Evolutionary conservation across 305 asterid genomes (phyloP), one percentile per base, ranked within the genome.

Genomic region (Ilex paraguariensis): DNA sequence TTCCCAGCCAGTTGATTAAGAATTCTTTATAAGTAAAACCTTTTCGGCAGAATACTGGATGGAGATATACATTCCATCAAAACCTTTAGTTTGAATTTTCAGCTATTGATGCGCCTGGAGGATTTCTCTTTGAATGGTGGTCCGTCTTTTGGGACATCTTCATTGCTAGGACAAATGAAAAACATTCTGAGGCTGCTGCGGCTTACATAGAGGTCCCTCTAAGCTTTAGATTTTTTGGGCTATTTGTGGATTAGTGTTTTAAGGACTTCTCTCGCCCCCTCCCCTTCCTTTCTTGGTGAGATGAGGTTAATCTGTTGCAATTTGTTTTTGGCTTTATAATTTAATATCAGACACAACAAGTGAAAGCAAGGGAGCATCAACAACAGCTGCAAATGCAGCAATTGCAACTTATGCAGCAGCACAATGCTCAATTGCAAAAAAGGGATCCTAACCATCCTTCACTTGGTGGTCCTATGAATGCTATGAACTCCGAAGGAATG

Each of bases 61-160:
- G 53, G 53, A 4, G 0, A 49, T 12, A 49, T 11, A n/a, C 1
- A 7, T 45, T 45, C 50, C 9, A 21, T 21, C 28, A 21, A 21
- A 36, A 8, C 42, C 9, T 36, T 5, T 36, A 36, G 7, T 36
- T 52, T 52, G 28, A 11, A 56, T 55, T 72, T 74, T 75, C 75
- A 94, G 98, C 99, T 50, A 94, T 94, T 77, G 99, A 94, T 76
- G 99, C 99, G n/a, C 99, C 99, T 31, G 99, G 99, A 63, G 99
- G 99, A 57, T 94, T 94, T 84, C 91, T 94, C 31, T 88, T 88
- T 59, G 99, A 94, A 65, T 94, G 99, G 99, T 94, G 99, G 97
- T 94, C 99, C 55, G 97, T 90, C 55, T 90, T 93, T 74, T 94
- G 98, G 98, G 99, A 94, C 75, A 94, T 94, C 57, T 94, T 88